Base-by-base conservation (phyloP, 257 asterid species). In the Nicotiana otophora region DNA sequence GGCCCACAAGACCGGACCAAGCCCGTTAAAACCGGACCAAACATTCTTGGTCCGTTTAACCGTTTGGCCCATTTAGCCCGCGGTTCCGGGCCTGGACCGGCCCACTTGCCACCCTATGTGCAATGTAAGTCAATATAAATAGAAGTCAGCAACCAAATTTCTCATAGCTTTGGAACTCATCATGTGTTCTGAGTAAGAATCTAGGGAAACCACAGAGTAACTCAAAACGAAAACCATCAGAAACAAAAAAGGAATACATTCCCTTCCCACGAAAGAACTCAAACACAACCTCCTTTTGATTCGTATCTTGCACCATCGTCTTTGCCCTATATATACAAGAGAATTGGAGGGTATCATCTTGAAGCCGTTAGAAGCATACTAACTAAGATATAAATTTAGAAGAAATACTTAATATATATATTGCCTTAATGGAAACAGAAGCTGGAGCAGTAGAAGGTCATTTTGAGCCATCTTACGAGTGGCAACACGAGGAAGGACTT, bases 141-240 rank as follows among this genome's bases (percentile, higher is more conserved):
- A 51, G 17, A 51, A 51, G 57, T 51, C 57, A 51, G 16, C 11
- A 51, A 51, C 17, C 17, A 51, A 39, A 39, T 39, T 39, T 39
- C 46, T 23, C 62, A 74, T 74, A 48, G 15, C 63, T 61, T 74
- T 74, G 62, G 80, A 74, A 48, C 51, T 74, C 62, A 26, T 14
- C 79, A 74, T 74, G 79, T 74, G 42, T n/a, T 46, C 42, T 23
- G 15, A 48, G n/a, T 36, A 74, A 72, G 80, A 74, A 74, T 74
- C 62, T 48, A 74, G 36, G 80, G 57, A 12, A 74, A 74, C 80
- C 26, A 14, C 42, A 48, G 26, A 26, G 80, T 4, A 74, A 48
- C 16, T 48, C 62, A 48, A 74, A 46, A 26, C 26, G 0, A 74
- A 74, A 48, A 51, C 63, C 42, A 48, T 48, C 62, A 48, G 16